These are phyloP conservation scores for Sporothrix brasiliensis DNA, from an alignment of 2,329 filamentous ascomycete species.

Conservation along the genomic window DNA sequence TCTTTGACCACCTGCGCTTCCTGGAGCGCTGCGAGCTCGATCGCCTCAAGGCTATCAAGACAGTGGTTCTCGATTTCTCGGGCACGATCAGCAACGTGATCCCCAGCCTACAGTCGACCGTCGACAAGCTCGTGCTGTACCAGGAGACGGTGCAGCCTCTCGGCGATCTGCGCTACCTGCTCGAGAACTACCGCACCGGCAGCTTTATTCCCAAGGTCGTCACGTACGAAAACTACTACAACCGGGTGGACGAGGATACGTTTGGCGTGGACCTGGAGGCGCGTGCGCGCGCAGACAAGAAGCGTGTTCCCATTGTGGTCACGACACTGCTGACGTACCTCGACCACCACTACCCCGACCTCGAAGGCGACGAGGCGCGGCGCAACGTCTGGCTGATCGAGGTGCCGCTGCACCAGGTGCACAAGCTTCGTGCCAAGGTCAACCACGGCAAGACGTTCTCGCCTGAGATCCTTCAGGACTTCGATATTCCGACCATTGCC, in stretches of 20 bases:
- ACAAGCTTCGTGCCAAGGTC: constrained; percentile 77
- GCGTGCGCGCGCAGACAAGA: constrained; percentile 87
- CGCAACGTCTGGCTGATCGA: constrained; percentile 93
- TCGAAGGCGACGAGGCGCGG: constrained; percentile 92
- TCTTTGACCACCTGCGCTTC: constrained; percentile 89
- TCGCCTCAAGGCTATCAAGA: constrained; percentile 95
- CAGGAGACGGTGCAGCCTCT: constrained; percentile 97
- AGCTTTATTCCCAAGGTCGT: constrained; percentile 88
- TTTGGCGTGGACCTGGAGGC: constrained; percentile 98
- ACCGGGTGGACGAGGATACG: constrained; percentile 94
- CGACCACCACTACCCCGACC: constrained; percentile 94
- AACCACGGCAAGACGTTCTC: constrained; percentile 85
- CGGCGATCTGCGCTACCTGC: constrained; percentile 85
- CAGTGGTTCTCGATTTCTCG: constrained; percentile 95
- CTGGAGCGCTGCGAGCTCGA: constrained; percentile 97
- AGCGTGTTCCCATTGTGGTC: constrained; percentile 88
- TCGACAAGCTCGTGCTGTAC: constrained; percentile 98
- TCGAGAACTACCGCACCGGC: constrained; percentile 96
- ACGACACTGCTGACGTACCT: constrained; percentile 93
- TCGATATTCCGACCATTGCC: constrained; percentile 91
- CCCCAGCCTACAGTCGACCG: constrained; percentile 88
- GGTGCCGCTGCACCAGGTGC: constrained; percentile 80
- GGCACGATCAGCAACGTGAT: constrained; percentile 98
- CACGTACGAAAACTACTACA: constrained; percentile 99
- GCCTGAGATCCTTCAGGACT: constrained; percentile 77